A percentile compares a stretch with the other conserved stretches of the same genome.
Evolutionary conservation across 2,329 filamentous ascomycete genomes (phyloP).

Genomic region (Apiospora sp.): DNA sequence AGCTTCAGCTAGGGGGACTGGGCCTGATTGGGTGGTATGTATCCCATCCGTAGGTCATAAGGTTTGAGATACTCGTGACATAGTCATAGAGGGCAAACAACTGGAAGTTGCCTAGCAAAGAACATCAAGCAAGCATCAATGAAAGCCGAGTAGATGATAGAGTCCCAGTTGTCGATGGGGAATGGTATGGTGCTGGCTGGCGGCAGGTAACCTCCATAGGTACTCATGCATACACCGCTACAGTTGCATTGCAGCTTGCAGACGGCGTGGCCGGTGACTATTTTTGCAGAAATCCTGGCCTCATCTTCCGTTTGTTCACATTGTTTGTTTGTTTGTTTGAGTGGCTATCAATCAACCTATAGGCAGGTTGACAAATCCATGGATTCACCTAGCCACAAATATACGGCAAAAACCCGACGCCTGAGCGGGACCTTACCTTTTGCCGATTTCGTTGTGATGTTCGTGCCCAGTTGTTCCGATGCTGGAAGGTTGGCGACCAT

Average conservation of each 20-base stretch:
- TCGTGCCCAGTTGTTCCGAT: not conserved
- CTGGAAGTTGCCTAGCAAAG: not conserved
- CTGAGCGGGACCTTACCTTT: not conserved
- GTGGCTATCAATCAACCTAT: not conserved
- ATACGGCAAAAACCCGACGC: too few relatives aligned
- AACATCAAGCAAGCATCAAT: not conserved
- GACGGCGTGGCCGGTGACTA: not conserved
- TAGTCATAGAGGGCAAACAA: not conserved
- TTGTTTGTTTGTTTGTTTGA: too few relatives aligned
- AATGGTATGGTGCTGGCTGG: too few relatives aligned
- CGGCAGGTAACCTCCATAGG: not conserved
- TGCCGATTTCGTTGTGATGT: not conserved
- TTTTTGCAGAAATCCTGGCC: not conserved
- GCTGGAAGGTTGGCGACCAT: not conserved
- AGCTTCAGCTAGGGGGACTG: not conserved
- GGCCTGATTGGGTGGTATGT: not conserved
- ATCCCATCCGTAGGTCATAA: not conserved
- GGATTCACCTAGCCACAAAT: too few relatives aligned
- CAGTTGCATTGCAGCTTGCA: conserved; percentile 12
- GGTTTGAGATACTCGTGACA: not conserved
- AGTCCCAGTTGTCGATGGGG: not conserved
- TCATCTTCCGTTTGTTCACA: not conserved
- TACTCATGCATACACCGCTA: not conserved
- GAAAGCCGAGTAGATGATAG: not conserved
- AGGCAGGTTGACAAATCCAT: too few relatives aligned